These are phyloP conservation scores for Pisolithus tinctorius DNA, from an alignment of 768 basidiomycete species.

Conservation along the genomic window DNA sequence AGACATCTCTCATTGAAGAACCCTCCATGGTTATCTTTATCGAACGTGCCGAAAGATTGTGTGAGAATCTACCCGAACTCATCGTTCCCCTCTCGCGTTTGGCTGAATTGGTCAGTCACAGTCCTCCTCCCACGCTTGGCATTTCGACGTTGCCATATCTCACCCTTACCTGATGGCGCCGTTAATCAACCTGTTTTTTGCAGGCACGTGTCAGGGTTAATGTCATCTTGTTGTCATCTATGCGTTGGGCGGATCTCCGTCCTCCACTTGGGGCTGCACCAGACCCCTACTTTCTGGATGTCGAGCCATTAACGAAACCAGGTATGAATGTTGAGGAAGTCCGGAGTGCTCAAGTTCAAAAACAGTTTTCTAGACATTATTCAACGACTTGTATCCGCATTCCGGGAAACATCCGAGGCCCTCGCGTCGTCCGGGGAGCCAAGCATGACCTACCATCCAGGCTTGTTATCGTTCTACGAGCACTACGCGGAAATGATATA, in stretches of 20 bases:
- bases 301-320: constrained; percentile 48
- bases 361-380: constrained; percentile 21
- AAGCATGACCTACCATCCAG: constrained; percentile 42
- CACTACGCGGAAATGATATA: constrained; percentile 56
- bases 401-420: constrained; percentile 16
- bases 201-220: constrained; percentile 56
- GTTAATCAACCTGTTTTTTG: constrained; percentile 2
- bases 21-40: constrained; percentile 50
- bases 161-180: neutral
- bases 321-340: constrained; percentile 29
- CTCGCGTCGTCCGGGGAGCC: constrained; percentile 2
- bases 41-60: constrained; percentile 62
- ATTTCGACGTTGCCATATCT: neutral
- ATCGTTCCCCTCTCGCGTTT: constrained; percentile 67
- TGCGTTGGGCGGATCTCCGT: constrained; percentile 67
- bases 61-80: constrained; percentile 54
- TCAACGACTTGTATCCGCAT: constrained; percentile 35
- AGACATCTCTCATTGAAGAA: constrained; percentile 14
- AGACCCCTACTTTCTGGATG: constrained; percentile 64
- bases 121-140: neutral
- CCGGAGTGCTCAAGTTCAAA: neutral
- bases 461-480: constrained; percentile 52
- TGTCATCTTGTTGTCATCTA: constrained; percentile 57
- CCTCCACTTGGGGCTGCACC: constrained; percentile 63
- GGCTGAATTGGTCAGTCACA: constrained; percentile 53